Conservation (phyloP, 768 basidiomycete genomes). For the Podaxis mareebaensis region DNA sequence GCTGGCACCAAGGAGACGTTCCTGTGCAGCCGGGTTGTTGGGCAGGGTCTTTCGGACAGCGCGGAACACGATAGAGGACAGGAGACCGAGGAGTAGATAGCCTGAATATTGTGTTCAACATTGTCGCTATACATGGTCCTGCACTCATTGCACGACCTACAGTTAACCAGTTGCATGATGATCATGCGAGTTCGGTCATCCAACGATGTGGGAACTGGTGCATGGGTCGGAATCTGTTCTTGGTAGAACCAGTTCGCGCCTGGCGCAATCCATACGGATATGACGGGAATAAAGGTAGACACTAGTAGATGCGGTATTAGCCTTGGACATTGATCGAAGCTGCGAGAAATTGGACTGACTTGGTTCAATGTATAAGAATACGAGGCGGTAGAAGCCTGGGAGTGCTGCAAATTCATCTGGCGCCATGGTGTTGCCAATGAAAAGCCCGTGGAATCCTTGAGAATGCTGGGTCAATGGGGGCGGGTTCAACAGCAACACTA, state of each 20-base stretch:
- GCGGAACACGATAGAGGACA: slow-evolving; percentile 69
- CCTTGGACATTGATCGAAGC: neutral
- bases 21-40: slow-evolving; percentile 61
- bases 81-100: slow-evolving; percentile 37
- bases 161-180: slow-evolving; percentile 69
- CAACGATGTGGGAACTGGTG: slow-evolving; percentile 31
- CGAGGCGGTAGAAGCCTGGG: slow-evolving; percentile 58
- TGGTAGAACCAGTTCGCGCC: slow-evolving; percentile 69
- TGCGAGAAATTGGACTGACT: slow-evolving; percentile 32
- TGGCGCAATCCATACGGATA: slow-evolving; percentile 53
- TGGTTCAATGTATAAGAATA: slow-evolving; percentile 71
- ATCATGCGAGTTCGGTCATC: slow-evolving; percentile 59
- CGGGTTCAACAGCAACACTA: neutral
- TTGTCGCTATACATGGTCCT: neutral
- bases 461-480: neutral
- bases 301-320: slow-evolving; percentile 24
- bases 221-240: slow-evolving; percentile 56
- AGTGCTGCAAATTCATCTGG: slow-evolving; percentile 51
- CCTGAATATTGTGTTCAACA: slow-evolving; percentile 13
- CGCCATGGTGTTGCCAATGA: slow-evolving; percentile 11
- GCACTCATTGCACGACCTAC: neutral
- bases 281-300: slow-evolving; percentile 36
- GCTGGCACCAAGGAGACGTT: slow-evolving; percentile 67
- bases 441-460: neutral
- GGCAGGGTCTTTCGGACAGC: slow-evolving; percentile 63